These are phyloP conservation scores for Nannizziopsis arthrosporioides DNA, from an alignment of 2,329 filamentous ascomycete genomes.

Conservation along the genomic window DNA sequence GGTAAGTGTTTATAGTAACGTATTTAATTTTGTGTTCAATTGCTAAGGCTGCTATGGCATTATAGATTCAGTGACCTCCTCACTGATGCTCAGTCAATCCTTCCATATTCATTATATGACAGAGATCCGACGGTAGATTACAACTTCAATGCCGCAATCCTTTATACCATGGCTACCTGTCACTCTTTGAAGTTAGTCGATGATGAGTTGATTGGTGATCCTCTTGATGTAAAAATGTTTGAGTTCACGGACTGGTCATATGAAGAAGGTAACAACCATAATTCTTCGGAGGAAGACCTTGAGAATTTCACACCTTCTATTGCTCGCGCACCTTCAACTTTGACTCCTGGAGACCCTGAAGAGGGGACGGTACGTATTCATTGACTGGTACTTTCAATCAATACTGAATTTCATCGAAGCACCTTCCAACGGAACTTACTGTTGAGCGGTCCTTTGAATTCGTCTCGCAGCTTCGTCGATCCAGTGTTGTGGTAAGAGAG, in stretches of 20 bases:
- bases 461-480: slow-evolving; percentile 78
- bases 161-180: slow-evolving; percentile 95
- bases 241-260: slow-evolving; percentile 89
- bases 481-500: slow-evolving; percentile 82
- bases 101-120: slow-evolving; percentile 45
- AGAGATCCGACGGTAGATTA: slow-evolving; percentile 51
- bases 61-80: slow-evolving; percentile 63
- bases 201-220: slow-evolving; percentile 80
- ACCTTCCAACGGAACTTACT: slow-evolving; percentile 65
- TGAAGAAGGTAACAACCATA: slow-evolving; percentile 65
- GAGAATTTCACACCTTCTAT: slow-evolving; percentile 67
- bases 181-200: slow-evolving; percentile 83
- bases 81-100: slow-evolving; percentile 49
- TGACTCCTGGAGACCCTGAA: slow-evolving; percentile 15
- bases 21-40: neutral
- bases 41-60: neutral
- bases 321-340: slow-evolving; percentile 60
- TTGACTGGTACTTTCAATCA: slow-evolving; percentile 18
- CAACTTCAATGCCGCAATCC: slow-evolving; percentile 53
- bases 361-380: slow-evolving; percentile 4
- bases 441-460: slow-evolving; percentile 88
- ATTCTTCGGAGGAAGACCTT: slow-evolving; percentile 58
- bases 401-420: slow-evolving; percentile 18
- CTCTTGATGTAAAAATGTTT: slow-evolving; percentile 96
- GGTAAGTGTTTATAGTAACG: slow-evolving; percentile 19